A percentile compares a stretch with the other conserved stretches of the same genome.
Conservation (phyloP, 2,329 filamentous ascomycete genomes). For the Escovopsis sp. region DNA sequence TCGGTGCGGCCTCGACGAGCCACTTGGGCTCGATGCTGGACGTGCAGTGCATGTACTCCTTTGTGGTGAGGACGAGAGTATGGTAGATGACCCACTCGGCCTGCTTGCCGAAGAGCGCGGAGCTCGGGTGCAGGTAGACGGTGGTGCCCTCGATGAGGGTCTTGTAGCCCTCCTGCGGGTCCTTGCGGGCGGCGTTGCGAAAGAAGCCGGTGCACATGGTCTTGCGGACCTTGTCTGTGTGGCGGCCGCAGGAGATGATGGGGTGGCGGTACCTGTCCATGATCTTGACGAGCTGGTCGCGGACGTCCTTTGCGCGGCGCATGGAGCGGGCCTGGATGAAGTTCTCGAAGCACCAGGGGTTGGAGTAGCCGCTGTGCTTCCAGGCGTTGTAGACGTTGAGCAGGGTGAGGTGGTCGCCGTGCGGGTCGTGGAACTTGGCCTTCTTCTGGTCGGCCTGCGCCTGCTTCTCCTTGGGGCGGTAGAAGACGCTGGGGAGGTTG, state of each 20-base stretch:
- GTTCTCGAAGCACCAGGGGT: slow-evolving; percentile 93
- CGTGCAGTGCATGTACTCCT: slow-evolving; percentile 96
- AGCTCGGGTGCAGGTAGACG: slow-evolving; percentile 86
- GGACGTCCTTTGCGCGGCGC: slow-evolving; percentile 78
- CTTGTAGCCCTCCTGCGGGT: slow-evolving; percentile 94
- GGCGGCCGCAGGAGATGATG: slow-evolving; percentile 70
- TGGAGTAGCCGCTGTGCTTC: slow-evolving; percentile 71
- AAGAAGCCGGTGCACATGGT: slow-evolving; percentile 91
- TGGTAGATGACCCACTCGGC: slow-evolving; percentile 96
- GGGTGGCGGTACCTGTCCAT: slow-evolving; percentile 82
- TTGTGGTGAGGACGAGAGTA: slow-evolving; percentile 77
- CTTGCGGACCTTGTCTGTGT: slow-evolving; percentile 76
- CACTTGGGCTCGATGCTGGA: slow-evolving; percentile 88
- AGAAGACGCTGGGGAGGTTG: slow-evolving; percentile 74
- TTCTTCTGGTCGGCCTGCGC: slow-evolving; percentile 95
- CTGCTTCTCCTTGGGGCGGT: slow-evolving; percentile 95
- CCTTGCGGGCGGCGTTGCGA: slow-evolving; percentile 85
- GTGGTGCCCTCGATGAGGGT: slow-evolving; percentile 90
- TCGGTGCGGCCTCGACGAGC: slow-evolving; percentile 92
- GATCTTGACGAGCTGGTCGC: slow-evolving; percentile 82
- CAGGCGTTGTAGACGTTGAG: slow-evolving; percentile 97
- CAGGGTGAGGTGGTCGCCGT: slow-evolving; percentile 85
- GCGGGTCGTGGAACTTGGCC: slow-evolving; percentile 88
- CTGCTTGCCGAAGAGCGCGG: slow-evolving; percentile 86
- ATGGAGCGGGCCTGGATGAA: slow-evolving; percentile 90